Base-by-base conservation (phyloP, 2,329 filamentous ascomycete species). In the Cladophialophora bantiana region DNA sequence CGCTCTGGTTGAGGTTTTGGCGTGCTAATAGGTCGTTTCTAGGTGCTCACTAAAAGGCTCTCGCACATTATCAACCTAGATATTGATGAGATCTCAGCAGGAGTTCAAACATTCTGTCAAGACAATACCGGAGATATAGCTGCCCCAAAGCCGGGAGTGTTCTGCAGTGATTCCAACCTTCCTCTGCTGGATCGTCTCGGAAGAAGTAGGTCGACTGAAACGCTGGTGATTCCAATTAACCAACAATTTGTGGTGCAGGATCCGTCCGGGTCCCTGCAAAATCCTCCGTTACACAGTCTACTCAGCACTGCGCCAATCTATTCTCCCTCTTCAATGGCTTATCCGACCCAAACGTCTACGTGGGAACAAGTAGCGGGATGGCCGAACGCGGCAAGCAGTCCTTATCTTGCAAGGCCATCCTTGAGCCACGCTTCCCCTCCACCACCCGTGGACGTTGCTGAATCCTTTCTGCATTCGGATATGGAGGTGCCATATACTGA, bases 401-500 rank as follows among this genome's bases (percentile, higher is more conserved):
- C 40, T 2, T 62, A 52, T 36, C 13, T 42, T 18, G 5, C 26
- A 40, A 38, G 55, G 6, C 56, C 45, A 12, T 32, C 61, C 12
- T 54, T 63, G 15, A 13, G 35, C 26, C 35, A 61, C 26, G 20
- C 31, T 15, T 32, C 42, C 55, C 38, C 54, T 48, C 42, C 53
- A 5, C 26, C 60, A 13, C 26, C 32, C 13, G n/a, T 35, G 20
- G 36, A 18, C 40, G 12, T 57, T 26, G 35, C n/a, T 45, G 56
- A 55, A 18, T 50, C 55, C 26, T 59, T 38, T 63, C 36, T 32
- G 40, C 36, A 60, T 42, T 58, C 65, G 18, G 55, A 68, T 10
- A 68, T 68, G 57, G 57, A 65, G 20, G 50, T 68, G 20, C 65
- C 65, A 9, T 68, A 60, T 20, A 52, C 65, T 26, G 60, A 62